These are phyloP conservation scores for Dentipellis sp. DNA, from an alignment of 768 basidiomycete genomes.

Conservation along the genomic window DNA sequence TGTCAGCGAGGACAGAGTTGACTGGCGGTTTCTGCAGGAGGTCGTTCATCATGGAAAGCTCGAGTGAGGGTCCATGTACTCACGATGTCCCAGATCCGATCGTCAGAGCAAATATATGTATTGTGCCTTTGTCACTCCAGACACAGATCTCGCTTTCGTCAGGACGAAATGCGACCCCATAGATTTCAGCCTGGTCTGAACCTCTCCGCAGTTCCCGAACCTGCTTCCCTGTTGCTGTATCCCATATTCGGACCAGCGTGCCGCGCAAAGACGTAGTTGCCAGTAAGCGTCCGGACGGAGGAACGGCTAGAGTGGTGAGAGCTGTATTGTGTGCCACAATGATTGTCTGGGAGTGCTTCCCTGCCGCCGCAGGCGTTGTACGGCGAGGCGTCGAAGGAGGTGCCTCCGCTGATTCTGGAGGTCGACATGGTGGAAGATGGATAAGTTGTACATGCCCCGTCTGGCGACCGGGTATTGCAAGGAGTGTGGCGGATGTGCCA, in stretches of 20 bases:
- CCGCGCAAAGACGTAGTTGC: slow-evolving; percentile 81
- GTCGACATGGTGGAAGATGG: slow-evolving; percentile 72
- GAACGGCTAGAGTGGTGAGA: slow-evolving; percentile 68
- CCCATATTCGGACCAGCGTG: slow-evolving; percentile 85
- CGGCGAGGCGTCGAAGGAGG: slow-evolving; percentile 42
- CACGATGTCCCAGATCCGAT: slow-evolving; percentile 56
- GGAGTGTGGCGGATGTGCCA: slow-evolving; percentile 66
- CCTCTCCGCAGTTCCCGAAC: slow-evolving; percentile 78
- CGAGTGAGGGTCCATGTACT: slow-evolving; percentile 22
- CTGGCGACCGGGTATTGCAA: slow-evolving; percentile 79
- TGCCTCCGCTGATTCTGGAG: slow-evolving; percentile 47
- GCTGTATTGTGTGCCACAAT: slow-evolving; percentile 78
- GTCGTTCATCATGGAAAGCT: neutral
- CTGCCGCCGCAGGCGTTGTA: slow-evolving; percentile 40
- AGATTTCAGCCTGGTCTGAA: slow-evolving; percentile 85
- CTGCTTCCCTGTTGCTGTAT: slow-evolving; percentile 61
- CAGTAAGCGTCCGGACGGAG: slow-evolving; percentile 68
- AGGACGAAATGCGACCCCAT: slow-evolving; percentile 79
- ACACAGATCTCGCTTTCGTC: slow-evolving; percentile 84
- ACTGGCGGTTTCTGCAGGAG: slow-evolving; percentile 71
- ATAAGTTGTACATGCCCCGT: slow-evolving; percentile 83
- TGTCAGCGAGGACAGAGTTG: slow-evolving; percentile 69
- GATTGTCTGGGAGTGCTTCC: slow-evolving; percentile 66
- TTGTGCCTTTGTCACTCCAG: slow-evolving; percentile 93
- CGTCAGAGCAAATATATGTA: slow-evolving; percentile 75